phyloP scores from a whole-genome alignment of 177 flowering plant species.

The Vitis hybrid region DNA sequence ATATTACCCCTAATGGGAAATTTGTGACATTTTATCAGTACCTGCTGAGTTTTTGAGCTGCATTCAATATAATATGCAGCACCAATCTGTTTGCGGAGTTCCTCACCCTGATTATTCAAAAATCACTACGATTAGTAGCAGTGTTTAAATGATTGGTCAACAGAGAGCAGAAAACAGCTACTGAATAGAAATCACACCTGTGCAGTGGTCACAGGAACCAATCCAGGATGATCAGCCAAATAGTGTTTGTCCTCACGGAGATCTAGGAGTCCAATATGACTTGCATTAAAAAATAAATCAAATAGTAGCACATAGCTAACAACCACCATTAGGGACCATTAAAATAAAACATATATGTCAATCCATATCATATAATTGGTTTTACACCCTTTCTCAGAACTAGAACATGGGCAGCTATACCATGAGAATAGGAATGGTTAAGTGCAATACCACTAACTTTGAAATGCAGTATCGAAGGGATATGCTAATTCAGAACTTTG shows the following conservation, averaged over 20 bases:
- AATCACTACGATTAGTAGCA: background rate
- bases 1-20: too few species aligned
- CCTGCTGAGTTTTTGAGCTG: slow-evolving; percentile 99
- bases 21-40: slow-evolving; percentile 11
- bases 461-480: too few species aligned
- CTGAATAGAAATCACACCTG: slow-evolving; percentile 49
- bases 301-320: background rate
- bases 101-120: slow-evolving; percentile 78
- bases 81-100: slow-evolving; percentile 90
- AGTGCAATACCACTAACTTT: too few species aligned
- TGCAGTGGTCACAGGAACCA: slow-evolving; percentile 83
- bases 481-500: too few species aligned
- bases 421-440: too few species aligned
- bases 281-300: background rate
- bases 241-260: slow-evolving; percentile 96
- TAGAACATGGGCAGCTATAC: too few species aligned
- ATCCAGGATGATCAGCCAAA: slow-evolving; percentile 90
- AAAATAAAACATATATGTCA: background rate
- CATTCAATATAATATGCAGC: slow-evolving; percentile 88
- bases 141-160: slow-evolving; percentile 3
- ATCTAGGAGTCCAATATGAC: slow-evolving; percentile 46
- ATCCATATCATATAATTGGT: background rate
- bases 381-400: too few species aligned
- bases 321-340: background rate
- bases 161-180: background rate